Percentiles rank a stretch among this genome's conserved stretches.
phyloP scores from a whole-genome alignment of 495 filamentous ascomycete species.

The Tuber aestivum region DNA sequence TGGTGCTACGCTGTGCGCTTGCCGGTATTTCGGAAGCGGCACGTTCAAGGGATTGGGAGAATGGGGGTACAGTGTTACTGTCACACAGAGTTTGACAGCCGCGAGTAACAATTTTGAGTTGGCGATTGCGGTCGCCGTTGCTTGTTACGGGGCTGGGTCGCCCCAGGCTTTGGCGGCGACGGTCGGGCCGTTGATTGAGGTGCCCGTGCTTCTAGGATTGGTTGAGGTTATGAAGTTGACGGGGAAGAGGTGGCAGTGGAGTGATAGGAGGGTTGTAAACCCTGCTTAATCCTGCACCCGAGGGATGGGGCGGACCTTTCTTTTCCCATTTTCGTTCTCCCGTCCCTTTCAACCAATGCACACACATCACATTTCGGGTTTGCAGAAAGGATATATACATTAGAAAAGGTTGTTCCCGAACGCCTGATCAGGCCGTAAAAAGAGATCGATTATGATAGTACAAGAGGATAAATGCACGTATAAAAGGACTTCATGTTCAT shows the following conservation, averaged over 20 bases:
- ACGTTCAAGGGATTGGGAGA: constrained; percentile 22
- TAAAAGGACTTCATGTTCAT: not conserved
- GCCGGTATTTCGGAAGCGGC: constrained; percentile 36
- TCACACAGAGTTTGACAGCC: constrained; percentile 86
- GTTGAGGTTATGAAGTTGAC: constrained; percentile 70
- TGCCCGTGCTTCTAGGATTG: constrained; percentile 73
- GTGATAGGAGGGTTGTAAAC: not conserved
- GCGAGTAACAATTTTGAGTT: constrained; percentile 95
- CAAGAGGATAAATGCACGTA: not conserved
- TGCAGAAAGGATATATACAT: not conserved
- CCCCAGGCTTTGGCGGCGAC: constrained; percentile 85
- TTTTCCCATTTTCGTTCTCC: not conserved
- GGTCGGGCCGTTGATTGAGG: constrained; percentile 85
- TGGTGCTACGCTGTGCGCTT: constrained; percentile 54
- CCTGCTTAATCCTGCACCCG: not conserved
- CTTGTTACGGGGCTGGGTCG: constrained; percentile 70
- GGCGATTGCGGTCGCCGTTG: constrained; percentile 85
- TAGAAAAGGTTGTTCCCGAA: not conserved
- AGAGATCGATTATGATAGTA: not conserved
- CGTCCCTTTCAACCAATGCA: not conserved
- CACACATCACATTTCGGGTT: not conserved
- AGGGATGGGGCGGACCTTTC: not conserved
- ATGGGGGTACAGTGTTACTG: constrained; percentile 65
- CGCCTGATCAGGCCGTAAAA: not conserved
- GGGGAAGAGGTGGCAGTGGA: constrained; percentile 53